Conservation (phyloP, 495 filamentous ascomycete genomes). For the Tuber indicum region DNA sequence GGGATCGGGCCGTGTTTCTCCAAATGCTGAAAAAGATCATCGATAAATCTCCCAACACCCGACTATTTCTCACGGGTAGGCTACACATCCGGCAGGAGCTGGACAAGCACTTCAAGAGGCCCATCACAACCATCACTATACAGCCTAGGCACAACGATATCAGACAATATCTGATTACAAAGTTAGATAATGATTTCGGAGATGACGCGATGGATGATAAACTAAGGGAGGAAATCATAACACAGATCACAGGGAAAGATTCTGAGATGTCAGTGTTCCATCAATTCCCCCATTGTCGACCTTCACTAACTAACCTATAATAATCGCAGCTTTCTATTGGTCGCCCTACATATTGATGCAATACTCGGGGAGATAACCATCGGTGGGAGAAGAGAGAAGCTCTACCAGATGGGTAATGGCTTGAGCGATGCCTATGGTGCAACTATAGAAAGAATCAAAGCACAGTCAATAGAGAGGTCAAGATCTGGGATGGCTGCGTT, state of each 20-base stretch:
- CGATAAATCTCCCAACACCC: neutral
- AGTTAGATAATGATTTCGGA: neutral
- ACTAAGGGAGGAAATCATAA: neutral
- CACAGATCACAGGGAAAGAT: neutral
- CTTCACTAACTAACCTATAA: neutral
- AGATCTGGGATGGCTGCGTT: neutral
- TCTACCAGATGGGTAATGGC: neutral
- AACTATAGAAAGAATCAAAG: neutral
- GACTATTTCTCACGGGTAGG: neutral
- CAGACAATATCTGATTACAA: neutral
- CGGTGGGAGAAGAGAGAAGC: neutral
- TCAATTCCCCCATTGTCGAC: neutral
- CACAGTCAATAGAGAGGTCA: neutral
- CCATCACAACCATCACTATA: neutral
- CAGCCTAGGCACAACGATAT: neutral
- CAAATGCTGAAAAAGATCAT: neutral
- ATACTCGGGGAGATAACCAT: neutral
- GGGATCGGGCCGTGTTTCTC: neutral
- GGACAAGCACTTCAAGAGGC: neutral
- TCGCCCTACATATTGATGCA: neutral
- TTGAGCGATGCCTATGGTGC: neutral
- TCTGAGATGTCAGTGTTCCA: neutral
- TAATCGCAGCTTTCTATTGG: neutral
- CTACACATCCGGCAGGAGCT: neutral
- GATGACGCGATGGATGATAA: neutral